phyloP scores from a whole-genome alignment of 805 yeast genomes.

The Sugiyamaella boreocaroliniensis region DNA sequence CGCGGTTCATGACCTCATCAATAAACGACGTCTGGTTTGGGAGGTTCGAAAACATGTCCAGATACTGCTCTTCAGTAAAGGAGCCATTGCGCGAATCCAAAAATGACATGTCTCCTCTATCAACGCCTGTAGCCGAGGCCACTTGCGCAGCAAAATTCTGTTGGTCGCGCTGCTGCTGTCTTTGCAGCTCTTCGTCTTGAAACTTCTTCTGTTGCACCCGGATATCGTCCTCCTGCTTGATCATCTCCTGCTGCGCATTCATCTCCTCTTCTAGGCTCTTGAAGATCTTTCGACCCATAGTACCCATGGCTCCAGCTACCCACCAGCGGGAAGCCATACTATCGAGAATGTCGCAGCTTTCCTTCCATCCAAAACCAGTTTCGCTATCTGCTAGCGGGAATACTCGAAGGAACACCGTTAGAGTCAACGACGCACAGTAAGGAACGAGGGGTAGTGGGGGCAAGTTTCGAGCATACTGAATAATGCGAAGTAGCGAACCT shows the following conservation, averaged over 20 bases:
- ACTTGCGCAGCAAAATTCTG: neutral
- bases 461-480: conserved; percentile 20
- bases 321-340: conserved; percentile 29
- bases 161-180: neutral
- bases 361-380: conserved; percentile 26
- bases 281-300: conserved; percentile 30
- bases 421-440: conserved; percentile 30
- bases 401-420: conserved; percentile 32
- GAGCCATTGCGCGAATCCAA: neutral
- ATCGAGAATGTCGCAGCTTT: conserved; percentile 25
- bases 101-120: neutral
- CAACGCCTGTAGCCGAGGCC: neutral
- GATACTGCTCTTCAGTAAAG: conserved; percentile 22
- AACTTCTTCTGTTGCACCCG: conserved; percentile 3
- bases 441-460: conserved; percentile 33
- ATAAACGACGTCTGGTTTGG: conserved; percentile 31
- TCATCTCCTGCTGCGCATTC: neutral
- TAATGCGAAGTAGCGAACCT: conserved; percentile 24
- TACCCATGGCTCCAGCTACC: conserved; percentile 34
- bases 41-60: conserved; percentile 30
- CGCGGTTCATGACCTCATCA: conserved; percentile 25
- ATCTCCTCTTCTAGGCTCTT: conserved; percentile 13
- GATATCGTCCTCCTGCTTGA: neutral
- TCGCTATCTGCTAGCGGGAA: conserved; percentile 26
- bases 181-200: neutral